These are phyloP conservation scores for Oleoguttula mirabilis DNA, from an alignment of 495 filamentous ascomycete species.

Conservation along the genomic window DNA sequence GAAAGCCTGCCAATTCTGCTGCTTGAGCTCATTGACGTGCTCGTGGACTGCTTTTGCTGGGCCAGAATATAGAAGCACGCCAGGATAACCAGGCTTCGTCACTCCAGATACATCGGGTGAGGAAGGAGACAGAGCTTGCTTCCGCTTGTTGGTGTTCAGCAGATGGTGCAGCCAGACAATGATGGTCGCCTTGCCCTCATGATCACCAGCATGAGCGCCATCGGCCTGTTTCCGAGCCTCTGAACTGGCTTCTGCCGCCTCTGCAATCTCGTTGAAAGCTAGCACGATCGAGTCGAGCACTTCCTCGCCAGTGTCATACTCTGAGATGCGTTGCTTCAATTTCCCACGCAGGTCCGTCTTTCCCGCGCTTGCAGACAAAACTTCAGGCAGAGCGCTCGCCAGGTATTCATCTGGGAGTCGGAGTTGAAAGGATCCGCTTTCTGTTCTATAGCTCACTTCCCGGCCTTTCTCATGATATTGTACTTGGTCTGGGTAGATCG, in stretches of 20 bases:
- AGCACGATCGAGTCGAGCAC: conserved; percentile 28
- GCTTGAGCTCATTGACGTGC: conserved; percentile 28
- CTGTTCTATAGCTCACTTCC: conserved; percentile 25
- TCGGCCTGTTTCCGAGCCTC: neutral
- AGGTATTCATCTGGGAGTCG: conserved; percentile 26
- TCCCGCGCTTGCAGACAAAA: conserved; percentile 21
- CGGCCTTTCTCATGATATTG: conserved; percentile 15
- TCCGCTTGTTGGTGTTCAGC: conserved; percentile 30
- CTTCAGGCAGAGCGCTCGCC: conserved; percentile 18
- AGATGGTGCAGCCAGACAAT: conserved; percentile 34
- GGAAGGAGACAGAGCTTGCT: conserved; percentile 25
- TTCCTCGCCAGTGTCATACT: conserved; percentile 24
- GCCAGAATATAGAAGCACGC: conserved; percentile 29
- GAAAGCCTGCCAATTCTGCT: conserved; percentile 31
- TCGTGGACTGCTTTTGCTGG: conserved; percentile 23
- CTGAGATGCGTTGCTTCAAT: conserved; percentile 17
- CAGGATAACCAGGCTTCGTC: conserved; percentile 33
- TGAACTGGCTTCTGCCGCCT: neutral
- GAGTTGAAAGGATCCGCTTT: conserved; percentile 15
- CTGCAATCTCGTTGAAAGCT: conserved; percentile 22
- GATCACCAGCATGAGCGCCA: conserved; percentile 2
- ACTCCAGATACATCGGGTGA: conserved; percentile 23
- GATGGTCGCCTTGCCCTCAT: conserved; percentile 19
- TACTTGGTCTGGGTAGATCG: conserved; percentile 30
- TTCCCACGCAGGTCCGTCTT: conserved; percentile 24